Evolutionary conservation across 2,329 filamentous ascomycete species (phyloP), one percentile per base, ranked within the genome.

Genomic region (Ascochyta pisi): DNA sequence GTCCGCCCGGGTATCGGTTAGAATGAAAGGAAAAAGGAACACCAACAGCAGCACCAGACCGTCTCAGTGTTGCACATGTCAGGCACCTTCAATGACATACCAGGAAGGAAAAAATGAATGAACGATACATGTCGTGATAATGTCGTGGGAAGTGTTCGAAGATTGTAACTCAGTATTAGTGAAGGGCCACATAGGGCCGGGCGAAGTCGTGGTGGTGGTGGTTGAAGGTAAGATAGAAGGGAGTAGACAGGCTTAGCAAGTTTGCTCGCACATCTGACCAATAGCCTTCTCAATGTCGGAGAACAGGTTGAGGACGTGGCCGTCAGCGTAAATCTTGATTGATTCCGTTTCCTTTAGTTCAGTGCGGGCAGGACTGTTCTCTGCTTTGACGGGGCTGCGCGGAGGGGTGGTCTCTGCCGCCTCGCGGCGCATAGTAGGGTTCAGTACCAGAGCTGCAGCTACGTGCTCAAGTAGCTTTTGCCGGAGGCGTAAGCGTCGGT

Each of bases 381-480:
- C 74, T 16, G 60, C 57, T 56, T 76, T 76, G 39, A 75, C 63
- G 9, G 75, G 75, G 52, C 75, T 77, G 44, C 75, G 62, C 15
- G 75, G 75, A 37, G 75, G 75, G 16, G 75, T 77, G 24, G 64
- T 66, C 54, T 75, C 71, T 39, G 68, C 63, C n/a, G 66, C 52
- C 23, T 73, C 68, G 43, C 59, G 62, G 35, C 55, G 59, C 35
- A 67, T 62, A 31, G 67, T 57, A 48, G 71, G 73, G 42, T 70
- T 68, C 15, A 77, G 68, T 4, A 76, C 68, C 12, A 78, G 68
- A 2, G 89, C 88, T 15, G 89, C 90, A 42, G 90, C 90, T 48
- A 93, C 87, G 68, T 94, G 90, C 75, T 94, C 90, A 3, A 94
- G 83, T 12, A 94, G 80, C 80, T 92, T 94, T 71, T 93, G 89